Percentiles rank a stretch among this genome's conserved stretches.
Conservation (phyloP, 2,329 filamentous ascomycete genomes). For the Penicillium sp. region DNA sequence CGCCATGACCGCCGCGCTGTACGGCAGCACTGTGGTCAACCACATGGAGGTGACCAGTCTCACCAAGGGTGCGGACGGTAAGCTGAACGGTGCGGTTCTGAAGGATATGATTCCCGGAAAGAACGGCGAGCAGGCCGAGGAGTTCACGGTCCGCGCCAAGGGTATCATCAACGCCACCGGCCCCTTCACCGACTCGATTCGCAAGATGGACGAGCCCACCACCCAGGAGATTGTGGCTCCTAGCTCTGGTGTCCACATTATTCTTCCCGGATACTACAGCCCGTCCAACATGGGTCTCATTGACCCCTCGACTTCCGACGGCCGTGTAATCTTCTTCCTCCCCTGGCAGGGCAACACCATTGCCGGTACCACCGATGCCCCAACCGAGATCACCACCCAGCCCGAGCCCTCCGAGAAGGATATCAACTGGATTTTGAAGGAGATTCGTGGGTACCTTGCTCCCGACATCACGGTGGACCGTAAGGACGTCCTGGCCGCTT, state of each 20-base stretch:
- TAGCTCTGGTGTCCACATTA: conserved; percentile 81
- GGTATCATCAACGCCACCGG: conserved; percentile 88
- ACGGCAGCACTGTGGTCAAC: conserved; percentile 79
- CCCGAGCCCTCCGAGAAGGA: conserved; percentile 79
- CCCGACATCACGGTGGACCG: conserved; percentile 83
- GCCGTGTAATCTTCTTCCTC: conserved; percentile 88
- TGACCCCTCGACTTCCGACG: conserved; percentile 83
- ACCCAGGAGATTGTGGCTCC: conserved; percentile 80
- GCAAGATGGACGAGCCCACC: conserved; percentile 76
- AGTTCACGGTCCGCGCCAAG: conserved; percentile 73
- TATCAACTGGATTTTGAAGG: conserved; percentile 83
- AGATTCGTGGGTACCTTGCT: conserved; percentile 78
- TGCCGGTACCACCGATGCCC: conserved; percentile 82
- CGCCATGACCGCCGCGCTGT: conserved; percentile 85
- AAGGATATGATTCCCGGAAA: conserved; percentile 69
- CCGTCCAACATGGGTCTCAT: conserved; percentile 85
- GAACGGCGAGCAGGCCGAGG: conserved; percentile 62
- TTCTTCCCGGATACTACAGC: conserved; percentile 84
- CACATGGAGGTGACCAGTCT: conserved; percentile 78
- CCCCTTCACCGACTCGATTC: conserved; percentile 81
- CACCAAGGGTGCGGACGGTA: conserved; percentile 71
- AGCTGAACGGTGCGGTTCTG: conserved; percentile 70
- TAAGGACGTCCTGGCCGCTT: conserved; percentile 84
- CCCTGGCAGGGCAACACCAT: conserved; percentile 94
- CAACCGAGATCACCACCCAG: conserved; percentile 70